Evolutionary conservation across 179 eudicot species (phyloP).

Genomic region (Amaranthus tricolor): DNA sequence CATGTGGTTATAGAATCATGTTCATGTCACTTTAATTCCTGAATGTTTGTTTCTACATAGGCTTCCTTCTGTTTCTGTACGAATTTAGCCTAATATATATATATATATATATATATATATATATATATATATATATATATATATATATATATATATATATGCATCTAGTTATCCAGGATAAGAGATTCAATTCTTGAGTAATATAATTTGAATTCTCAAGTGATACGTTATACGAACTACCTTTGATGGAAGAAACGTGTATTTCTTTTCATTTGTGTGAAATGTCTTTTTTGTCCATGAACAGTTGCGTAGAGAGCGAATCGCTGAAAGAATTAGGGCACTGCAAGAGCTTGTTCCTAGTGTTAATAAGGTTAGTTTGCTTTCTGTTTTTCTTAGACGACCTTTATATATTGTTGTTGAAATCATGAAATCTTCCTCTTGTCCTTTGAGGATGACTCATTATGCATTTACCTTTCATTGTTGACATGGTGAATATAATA

Average conservation of each 20-base stretch:
- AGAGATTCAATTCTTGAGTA: neutral
- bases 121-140: too few relatives aligned
- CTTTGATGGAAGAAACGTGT: neutral
- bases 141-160: too few relatives aligned
- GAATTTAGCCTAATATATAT: neutral
- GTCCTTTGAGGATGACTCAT: neutral
- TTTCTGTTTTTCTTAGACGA: neutral
- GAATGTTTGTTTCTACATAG: neutral
- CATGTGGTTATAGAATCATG: neutral
- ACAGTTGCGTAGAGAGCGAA: conserved; percentile 82
- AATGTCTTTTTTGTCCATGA: conserved; percentile 10
- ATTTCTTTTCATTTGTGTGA: neutral
- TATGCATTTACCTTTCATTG: neutral
- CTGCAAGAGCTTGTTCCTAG: conserved; percentile 92
- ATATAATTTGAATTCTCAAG: neutral
- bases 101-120: too few relatives aligned
- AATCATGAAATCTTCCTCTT: neutral
- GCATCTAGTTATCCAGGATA: neutral
- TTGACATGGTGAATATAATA: neutral
- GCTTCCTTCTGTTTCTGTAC: neutral
- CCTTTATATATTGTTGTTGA: neutral
- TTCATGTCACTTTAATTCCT: neutral
- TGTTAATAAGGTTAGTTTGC: conserved; percentile 63
- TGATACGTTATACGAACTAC: neutral
- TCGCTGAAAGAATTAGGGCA: conserved; percentile 91